Percentiles rank a stretch among this genome's conserved stretches.
These are phyloP conservation scores for Eucalyptus cloeziana DNA, from an alignment of 345 rosid genomes.

Conservation along the genomic window DNA sequence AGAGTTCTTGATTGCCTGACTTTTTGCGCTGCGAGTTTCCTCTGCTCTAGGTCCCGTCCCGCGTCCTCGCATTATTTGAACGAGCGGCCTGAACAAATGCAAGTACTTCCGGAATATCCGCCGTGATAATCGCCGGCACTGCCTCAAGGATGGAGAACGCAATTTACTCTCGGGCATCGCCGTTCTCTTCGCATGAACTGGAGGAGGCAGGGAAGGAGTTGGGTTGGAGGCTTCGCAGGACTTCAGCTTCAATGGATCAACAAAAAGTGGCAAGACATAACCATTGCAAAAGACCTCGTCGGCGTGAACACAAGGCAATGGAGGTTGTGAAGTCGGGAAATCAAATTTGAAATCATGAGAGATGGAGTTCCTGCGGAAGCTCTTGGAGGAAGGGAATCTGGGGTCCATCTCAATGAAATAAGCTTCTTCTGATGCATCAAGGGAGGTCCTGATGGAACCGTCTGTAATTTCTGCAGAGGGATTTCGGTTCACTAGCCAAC, in stretches of 20 bases:
- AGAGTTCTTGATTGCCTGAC: slow-evolving; percentile 22
- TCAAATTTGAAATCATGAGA: slow-evolving; percentile 71
- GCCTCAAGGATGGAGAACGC: slow-evolving; percentile 25
- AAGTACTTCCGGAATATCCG: slow-evolving; percentile 53
- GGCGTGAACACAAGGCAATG: slow-evolving; percentile 45
- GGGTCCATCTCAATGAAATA: slow-evolving; percentile 98
- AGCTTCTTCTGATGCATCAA: slow-evolving; percentile 61
- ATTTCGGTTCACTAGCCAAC: slow-evolving; percentile 76
- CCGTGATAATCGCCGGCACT: slow-evolving; percentile 46
- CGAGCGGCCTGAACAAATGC: slow-evolving; percentile 62
- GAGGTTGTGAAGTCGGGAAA: slow-evolving; percentile 42
- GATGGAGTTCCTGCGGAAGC: slow-evolving; percentile 43
- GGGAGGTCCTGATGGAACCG: slow-evolving; percentile 28
- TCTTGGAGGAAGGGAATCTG: slow-evolving; percentile 76
- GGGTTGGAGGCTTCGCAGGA: slow-evolving; percentile 11
- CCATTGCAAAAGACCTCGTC: slow-evolving; percentile 86
- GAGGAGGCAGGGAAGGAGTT: slow-evolving; percentile 3
- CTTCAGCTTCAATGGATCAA: slow-evolving; percentile 27
- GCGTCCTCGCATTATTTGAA: slow-evolving; percentile 30
- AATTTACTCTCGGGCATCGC: slow-evolving; percentile 2
- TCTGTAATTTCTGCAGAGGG: slow-evolving; percentile 49
- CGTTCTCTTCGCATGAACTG: slow-evolving; percentile 10
- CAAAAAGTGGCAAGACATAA: slow-evolving; percentile 53
- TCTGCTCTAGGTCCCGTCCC: slow-evolving; percentile 24
- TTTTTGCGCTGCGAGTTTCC: not conserved